Evolutionary conservation across 805 yeast genomes (phyloP).

Genomic region (Saturnispora hagleri): DNA sequence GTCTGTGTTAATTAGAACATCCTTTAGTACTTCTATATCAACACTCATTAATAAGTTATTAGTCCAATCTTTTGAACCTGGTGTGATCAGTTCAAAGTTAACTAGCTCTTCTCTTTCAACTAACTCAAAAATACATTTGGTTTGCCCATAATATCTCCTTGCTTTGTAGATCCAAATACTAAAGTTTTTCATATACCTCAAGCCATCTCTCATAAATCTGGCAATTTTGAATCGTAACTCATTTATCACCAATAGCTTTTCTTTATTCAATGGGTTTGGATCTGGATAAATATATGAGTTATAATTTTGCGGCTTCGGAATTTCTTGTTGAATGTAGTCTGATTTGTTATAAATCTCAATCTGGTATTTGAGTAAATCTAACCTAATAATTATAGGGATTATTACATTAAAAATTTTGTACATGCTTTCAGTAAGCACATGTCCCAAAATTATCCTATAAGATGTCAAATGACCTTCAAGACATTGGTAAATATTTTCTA

Average conservation of each 20-base stretch:
- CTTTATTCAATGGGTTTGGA: constrained; percentile 6
- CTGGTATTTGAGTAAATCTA: constrained; percentile 6
- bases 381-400: constrained; percentile 6
- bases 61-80: constrained; percentile 5
- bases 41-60: constrained; percentile 3
- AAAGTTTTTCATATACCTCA: constrained; percentile 4
- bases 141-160: constrained; percentile 8
- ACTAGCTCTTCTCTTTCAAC: constrained; percentile 9
- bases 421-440: constrained; percentile 1
- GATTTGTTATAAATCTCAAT: constrained; percentile 3
- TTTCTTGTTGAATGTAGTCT: not conserved
- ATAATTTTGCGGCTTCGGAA: constrained; percentile 5
- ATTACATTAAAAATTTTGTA: constrained; percentile 1
- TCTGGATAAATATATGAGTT: constrained; percentile 5
- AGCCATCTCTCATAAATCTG: not conserved
- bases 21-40: constrained; percentile 1
- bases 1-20: not conserved
- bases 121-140: constrained; percentile 10
- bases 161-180: constrained; percentile 9
- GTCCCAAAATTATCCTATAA: constrained; percentile 2
- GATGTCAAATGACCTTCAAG: not conserved
- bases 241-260: not conserved
- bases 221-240: not conserved
- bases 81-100: not conserved
- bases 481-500: not conserved